Percentiles rank a stretch among this genome's conserved stretches.
phyloP scores from a whole-genome alignment of 1,139 yeast species.

The Williopsis jadinii region DNA sequence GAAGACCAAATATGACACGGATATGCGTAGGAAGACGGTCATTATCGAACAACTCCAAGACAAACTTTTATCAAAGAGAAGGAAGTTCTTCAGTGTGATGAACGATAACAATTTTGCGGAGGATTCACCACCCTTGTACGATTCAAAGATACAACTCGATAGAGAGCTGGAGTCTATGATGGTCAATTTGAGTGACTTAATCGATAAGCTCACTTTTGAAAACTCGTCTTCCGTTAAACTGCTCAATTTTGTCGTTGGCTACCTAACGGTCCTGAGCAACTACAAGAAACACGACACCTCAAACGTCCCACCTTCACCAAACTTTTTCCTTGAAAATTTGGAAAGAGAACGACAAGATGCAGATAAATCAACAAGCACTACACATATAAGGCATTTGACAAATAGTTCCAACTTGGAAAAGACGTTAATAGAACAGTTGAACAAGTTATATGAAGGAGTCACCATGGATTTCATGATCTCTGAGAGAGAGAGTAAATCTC shows the following conservation, averaged over 20 bases:
- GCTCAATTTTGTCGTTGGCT: slow-evolving; percentile 28
- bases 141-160: slow-evolving; percentile 17
- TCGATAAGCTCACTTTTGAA: slow-evolving; percentile 35
- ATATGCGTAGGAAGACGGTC: slow-evolving; percentile 33
- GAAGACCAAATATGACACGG: slow-evolving; percentile 34
- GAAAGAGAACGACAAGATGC: background rate
- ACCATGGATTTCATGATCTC: slow-evolving; percentile 4
- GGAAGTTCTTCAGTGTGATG: slow-evolving; percentile 5
- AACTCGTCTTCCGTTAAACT: slow-evolving; percentile 34
- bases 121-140: background rate
- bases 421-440: slow-evolving; percentile 7
- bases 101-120: slow-evolving; percentile 1
- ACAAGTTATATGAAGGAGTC: slow-evolving; percentile 11
- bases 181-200: slow-evolving; percentile 32
- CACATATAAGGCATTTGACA: slow-evolving; percentile 16
- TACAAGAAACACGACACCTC: background rate
- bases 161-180: slow-evolving; percentile 35
- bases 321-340: background rate
- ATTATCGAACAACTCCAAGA: slow-evolving; percentile 35
- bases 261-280: slow-evolving; percentile 15
- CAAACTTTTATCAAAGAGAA: slow-evolving; percentile 29
- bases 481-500: background rate
- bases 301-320: background rate
- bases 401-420: slow-evolving; percentile 15
- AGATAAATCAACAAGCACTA: background rate